Conservation (phyloP, 2,329 filamentous ascomycete genomes). For the Helotiales sp. region DNA sequence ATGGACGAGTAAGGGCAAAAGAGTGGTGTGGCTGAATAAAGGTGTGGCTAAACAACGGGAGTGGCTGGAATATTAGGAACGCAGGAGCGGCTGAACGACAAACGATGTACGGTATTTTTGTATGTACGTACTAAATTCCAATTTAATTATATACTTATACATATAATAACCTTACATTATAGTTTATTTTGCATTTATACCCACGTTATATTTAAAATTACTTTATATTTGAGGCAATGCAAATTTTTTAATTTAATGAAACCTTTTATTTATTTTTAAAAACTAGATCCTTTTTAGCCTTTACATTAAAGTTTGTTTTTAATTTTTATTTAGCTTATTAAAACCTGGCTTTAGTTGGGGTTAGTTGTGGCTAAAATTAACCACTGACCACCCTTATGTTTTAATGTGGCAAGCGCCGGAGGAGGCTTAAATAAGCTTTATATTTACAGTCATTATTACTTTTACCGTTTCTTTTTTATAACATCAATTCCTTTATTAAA, state of each 20-base stretch:
- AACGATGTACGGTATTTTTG: too few relatives aligned
- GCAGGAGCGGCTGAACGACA: too few relatives aligned
- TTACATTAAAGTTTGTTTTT: constrained; percentile 22
- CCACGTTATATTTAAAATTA: constrained; percentile 25
- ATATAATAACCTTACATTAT: constrained; percentile 24
- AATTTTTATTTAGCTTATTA: constrained; percentile 26
- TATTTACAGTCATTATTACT: too few relatives aligned
- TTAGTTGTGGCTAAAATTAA: constrained; percentile 26
- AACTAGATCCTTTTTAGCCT: constrained; percentile 23
- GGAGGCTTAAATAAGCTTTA: constrained; percentile 19
- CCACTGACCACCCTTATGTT: constrained; percentile 18
- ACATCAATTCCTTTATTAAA: too few relatives aligned
- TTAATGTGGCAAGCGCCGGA: constrained; percentile 9
- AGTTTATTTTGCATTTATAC: constrained; percentile 23
- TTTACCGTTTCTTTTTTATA: too few relatives aligned
- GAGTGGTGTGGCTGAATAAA: too few relatives aligned
- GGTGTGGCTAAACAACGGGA: too few relatives aligned
- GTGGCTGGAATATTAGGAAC: too few relatives aligned
- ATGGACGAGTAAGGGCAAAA: too few relatives aligned
- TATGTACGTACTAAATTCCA: too few relatives aligned
- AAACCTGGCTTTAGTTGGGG: constrained; percentile 9
- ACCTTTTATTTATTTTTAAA: constrained; percentile 20
- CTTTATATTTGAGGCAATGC: constrained; percentile 16
- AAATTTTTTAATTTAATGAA: constrained; percentile 16
- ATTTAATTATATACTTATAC: too few relatives aligned